Conservation (phyloP, 2,329 filamentous ascomycete genomes). For the Xylaria sp. region DNA sequence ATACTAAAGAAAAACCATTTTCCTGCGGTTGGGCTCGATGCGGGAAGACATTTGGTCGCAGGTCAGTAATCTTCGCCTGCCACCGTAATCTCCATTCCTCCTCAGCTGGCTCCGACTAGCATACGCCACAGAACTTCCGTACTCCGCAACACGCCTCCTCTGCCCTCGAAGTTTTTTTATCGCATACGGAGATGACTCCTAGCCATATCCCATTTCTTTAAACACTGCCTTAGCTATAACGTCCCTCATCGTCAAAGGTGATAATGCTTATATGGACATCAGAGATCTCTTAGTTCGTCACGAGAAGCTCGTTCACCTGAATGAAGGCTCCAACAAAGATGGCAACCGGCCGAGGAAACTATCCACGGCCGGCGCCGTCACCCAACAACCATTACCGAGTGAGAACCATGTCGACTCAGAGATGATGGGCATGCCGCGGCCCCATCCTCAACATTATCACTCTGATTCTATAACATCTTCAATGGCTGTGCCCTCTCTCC, state of each 20-base stretch:
- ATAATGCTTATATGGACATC: conserved; percentile 68
- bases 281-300: conserved; percentile 71
- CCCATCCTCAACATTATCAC: conserved; percentile 53
- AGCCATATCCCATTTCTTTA: conserved; percentile 33
- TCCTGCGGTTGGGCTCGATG: conserved; percentile 68
- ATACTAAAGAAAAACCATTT: conserved; percentile 74
- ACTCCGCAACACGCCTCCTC: conserved; percentile 38
- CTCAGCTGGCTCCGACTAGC: conserved; percentile 33
- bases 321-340: conserved; percentile 65
- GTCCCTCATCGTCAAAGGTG: conserved; percentile 38
- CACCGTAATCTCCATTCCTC: conserved; percentile 35
- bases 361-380: conserved; percentile 56
- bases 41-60: conserved; percentile 70
- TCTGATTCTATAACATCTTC: conserved; percentile 53
- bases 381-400: conserved; percentile 58
- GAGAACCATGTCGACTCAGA: conserved; percentile 60
- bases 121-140: conserved; percentile 31
- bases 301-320: conserved; percentile 72
- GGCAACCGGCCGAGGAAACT: conserved; percentile 61
- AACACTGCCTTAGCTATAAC: conserved; percentile 33
- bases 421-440: conserved; percentile 56
- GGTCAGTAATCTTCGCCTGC: conserved; percentile 57
- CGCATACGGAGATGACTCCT: conserved; percentile 29
- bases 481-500: conserved; percentile 52
- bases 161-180: conserved; percentile 30